Evolutionary conservation across 768 basidiomycete species (phyloP).

Genomic region (Rhodotorula sphaerocarpa): DNA sequence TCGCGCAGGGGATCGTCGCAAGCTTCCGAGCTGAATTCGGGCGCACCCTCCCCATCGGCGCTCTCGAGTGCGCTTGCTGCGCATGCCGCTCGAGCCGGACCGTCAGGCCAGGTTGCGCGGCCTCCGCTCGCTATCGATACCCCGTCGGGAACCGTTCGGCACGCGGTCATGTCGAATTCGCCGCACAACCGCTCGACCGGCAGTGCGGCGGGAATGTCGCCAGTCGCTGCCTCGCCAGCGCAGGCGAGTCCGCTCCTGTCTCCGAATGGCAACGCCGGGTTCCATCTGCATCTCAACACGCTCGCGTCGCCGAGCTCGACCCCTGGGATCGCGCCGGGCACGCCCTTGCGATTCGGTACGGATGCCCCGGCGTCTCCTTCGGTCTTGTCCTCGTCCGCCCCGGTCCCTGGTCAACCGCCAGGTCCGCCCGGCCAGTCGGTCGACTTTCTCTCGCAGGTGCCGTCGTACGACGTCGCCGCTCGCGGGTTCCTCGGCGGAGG

Average conservation of each 20-base stretch:
- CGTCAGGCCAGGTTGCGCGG: not conserved
- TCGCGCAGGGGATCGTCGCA: not conserved
- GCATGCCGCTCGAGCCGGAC: constrained; percentile 23
- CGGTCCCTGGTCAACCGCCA: constrained; percentile 3
- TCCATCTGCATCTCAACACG: not conserved
- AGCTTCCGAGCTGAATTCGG: constrained; percentile 2
- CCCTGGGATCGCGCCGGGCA: not conserved
- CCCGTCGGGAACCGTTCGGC: constrained; percentile 1
- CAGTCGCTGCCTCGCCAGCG: constrained; percentile 24
- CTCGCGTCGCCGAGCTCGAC: not conserved
- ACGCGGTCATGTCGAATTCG: constrained; percentile 29
- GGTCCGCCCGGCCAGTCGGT: constrained; percentile 10
- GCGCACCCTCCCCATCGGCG: constrained; percentile 34
- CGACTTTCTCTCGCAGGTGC: constrained; percentile 61
- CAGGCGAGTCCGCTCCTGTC: not conserved
- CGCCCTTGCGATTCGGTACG: not conserved
- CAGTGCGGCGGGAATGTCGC: constrained; percentile 12
- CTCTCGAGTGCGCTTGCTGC: constrained; percentile 39
- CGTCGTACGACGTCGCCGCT: constrained; percentile 74
- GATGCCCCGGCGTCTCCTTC: not conserved
- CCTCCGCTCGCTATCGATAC: constrained; percentile 7
- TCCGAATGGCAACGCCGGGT: not conserved
- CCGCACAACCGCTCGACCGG: not conserved
- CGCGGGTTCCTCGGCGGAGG: constrained; percentile 81
- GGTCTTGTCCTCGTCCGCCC: not conserved